Conservation (phyloP, 75 land plant genomes). For the Cupressus sempervirens region DNA sequence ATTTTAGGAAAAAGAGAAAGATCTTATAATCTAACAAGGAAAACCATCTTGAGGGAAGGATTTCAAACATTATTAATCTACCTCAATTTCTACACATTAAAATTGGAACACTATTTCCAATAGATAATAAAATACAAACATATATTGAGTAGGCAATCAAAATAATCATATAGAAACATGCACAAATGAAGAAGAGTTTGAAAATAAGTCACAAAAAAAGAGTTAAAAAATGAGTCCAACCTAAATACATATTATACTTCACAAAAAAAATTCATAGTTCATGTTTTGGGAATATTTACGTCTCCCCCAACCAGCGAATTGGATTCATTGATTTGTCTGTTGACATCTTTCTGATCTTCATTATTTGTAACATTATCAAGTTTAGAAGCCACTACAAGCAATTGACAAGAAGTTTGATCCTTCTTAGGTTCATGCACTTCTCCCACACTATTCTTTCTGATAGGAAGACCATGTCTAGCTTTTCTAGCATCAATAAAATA, state of each 20-base stretch:
- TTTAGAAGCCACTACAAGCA: conserved; percentile 13
- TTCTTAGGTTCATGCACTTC: conserved; percentile 37
- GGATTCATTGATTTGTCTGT: conserved; percentile 44
- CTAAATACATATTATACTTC: conserved; percentile 41
- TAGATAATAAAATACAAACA: not conserved
- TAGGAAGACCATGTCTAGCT: conserved; percentile 59
- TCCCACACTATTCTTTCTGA: conserved; percentile 57
- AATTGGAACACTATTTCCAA: conserved; percentile 36
- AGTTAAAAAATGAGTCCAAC: conserved; percentile 19
- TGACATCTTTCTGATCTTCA: conserved; percentile 50
- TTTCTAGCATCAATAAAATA: not conserved
- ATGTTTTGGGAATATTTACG: conserved; percentile 64
- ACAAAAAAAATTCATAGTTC: conserved; percentile 48
- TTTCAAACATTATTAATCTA: conserved; percentile 66
- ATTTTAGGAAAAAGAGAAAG: too few relatives aligned
- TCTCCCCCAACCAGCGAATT: conserved; percentile 75
- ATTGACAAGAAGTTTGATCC: conserved; percentile 26
- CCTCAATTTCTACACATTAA: conserved; percentile 25
- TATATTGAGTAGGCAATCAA: not conserved
- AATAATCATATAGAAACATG: not conserved
- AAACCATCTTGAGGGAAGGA: too few relatives aligned
- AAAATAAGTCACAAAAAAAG: not conserved
- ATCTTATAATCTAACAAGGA: too few relatives aligned
- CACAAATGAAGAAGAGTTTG: too few relatives aligned
- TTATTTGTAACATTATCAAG: conserved; percentile 25